phyloP scores from a whole-genome alignment of 495 filamentous ascomycete genomes.

The Paragyromitra xinjiangensis region DNA sequence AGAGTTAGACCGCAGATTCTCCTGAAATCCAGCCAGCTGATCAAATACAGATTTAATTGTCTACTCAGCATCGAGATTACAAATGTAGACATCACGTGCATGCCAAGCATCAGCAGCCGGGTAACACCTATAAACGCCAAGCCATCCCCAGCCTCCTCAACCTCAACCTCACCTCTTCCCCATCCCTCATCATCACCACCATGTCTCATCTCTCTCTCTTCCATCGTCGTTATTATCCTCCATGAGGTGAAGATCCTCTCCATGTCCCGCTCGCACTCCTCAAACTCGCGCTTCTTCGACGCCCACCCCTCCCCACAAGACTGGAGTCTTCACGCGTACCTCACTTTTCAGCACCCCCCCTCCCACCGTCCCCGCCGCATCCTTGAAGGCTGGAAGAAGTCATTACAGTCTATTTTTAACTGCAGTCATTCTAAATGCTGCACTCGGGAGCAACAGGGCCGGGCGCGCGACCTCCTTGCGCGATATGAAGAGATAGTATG shows the following conservation, averaged over 20 bases:
- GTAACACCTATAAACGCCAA: neutral
- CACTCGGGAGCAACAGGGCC: slow-evolving; percentile 4
- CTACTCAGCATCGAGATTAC: too few relatives aligned
- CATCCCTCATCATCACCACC: neutral
- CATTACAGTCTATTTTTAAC: slow-evolving; percentile 21
- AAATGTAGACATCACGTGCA: too few relatives aligned
- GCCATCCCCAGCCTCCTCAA: neutral
- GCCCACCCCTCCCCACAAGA: slow-evolving; percentile 15
- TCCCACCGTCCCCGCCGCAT: slow-evolving; percentile 29
- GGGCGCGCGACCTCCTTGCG: slow-evolving; percentile 37
- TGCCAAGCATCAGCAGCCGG: neutral
- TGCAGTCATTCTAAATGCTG: slow-evolving; percentile 23
- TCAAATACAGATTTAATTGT: too few relatives aligned
- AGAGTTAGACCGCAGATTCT: too few relatives aligned
- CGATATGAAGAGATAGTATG: slow-evolving; percentile 46
- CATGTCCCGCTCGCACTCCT: slow-evolving; percentile 8
- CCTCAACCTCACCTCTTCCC: neutral
- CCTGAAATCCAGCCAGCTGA: too few relatives aligned
- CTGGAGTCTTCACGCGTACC: slow-evolving; percentile 44
- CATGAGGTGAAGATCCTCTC: too few relatives aligned
- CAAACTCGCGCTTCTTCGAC: slow-evolving; percentile 27
- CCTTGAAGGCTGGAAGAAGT: slow-evolving; percentile 49
- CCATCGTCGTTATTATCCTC: neutral
- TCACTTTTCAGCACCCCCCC: slow-evolving; percentile 32
- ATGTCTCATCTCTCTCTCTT: neutral